Base-by-base conservation (phyloP, 1,284 basidiomycete species). In the Boletus smithii region DNA sequence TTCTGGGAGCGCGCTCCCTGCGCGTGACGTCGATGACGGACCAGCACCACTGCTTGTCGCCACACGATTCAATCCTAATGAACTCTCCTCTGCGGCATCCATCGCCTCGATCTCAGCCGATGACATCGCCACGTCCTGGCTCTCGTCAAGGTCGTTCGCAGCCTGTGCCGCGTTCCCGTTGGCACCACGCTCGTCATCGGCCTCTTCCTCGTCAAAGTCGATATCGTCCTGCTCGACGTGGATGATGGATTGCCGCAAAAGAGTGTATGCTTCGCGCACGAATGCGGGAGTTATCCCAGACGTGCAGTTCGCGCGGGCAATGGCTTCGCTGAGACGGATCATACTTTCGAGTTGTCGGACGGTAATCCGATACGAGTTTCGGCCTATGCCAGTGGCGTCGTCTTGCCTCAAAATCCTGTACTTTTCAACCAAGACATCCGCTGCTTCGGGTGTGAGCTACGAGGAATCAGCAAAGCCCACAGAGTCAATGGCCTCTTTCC, bases 201-300 rank as follows among this genome's bases (percentile, higher is more conserved):
- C 74, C 45, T 94, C 92, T 62, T 97, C 94, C 53, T 97, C 93
- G 62, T 98, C 95, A 62, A 99, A 91, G 65, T 95, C 92, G 62
- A 99, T 88, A 60, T 99, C 95, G 63, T 99, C 97, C 69, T 98
- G 94, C 67, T 99, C 97, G 54, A 99, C 95, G 62, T 99, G 97
- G 60, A 99, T 98, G 70, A 99, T 99, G 3, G 95, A 98, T 68
- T 98, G 94, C 30, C 91, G 83, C 17, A 99, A 75, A 11, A 99
- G 83, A 23, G 83, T 85, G 70, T 92, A 98, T 2, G 97, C 95
- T 70, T 99, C 97, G 24, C 91, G 83, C 14, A 99, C 97, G 64
- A 97, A 97, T 1, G 80, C 85, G 1, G 95, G 94, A 0, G 81
- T 88, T 56, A 97, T 97, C 86, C 95, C 91, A 23, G 85, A 77